Evolutionary conservation across 345 rosid genomes (phyloP), one percentile per base, ranked within the genome.

Genomic region (Boechera stricta): DNA sequence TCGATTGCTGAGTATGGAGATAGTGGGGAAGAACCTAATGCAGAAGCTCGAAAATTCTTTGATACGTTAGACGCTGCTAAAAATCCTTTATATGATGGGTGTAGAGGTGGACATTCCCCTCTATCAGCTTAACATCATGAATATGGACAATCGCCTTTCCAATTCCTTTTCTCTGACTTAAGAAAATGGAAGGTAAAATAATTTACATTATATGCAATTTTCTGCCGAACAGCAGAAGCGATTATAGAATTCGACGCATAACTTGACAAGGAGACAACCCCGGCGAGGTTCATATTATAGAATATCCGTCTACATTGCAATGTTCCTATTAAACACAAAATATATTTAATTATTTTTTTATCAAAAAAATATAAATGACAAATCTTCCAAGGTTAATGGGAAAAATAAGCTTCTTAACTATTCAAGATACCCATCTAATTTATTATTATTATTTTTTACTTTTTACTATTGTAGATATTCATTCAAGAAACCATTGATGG

Each of bases 191-290:
- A 13, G 21, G 44, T 42, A 32, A 39, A 21, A 51, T 26, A 21
- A 3, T 42, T 73, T 53, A 73, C 77, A 73, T 64, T 12, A 74
- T 74, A 44, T 45, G 51, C 54, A 65, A 44, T 7, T 1, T 21
- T 42, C 3, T 55, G 6, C 13, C 54, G 11, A 31, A 32, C 32
- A 52, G 4, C 9, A 6, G 10, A 31, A 53, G 11, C 64, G 44
- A 45, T 65, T 55, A 75, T 29, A 51, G 29, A 53, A 53, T 52
- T 42, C 41, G 44, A 70, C 49, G 32, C 64, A 45, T 64, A 53
- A 53, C 51, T n/a, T 57, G 75, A 54, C 41, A 70, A 70, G 59
- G 41, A 68, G 70, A 45, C 39, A 77, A 52, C 51, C 59, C 59
- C 0, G 57, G 33, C 51, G 71, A 54, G 59, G 64, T 64, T 70